A percentile compares a stretch with the other conserved stretches of the same genome.
phyloP scores from a whole-genome alignment of 768 basidiomycete genomes.

The Boletus pseudo-olivaceus region DNA sequence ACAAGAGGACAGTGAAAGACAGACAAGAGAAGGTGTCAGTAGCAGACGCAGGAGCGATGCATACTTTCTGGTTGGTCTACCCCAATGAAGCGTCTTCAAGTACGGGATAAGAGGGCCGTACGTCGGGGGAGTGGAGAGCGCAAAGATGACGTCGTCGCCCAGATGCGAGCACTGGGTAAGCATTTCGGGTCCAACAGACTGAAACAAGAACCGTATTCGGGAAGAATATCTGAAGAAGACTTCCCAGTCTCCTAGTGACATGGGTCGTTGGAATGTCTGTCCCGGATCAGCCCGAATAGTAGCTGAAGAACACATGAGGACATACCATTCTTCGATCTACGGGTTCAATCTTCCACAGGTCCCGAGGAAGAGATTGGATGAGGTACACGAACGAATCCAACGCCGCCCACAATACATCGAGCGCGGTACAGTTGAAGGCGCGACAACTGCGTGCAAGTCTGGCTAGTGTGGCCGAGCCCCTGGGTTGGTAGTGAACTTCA shows the following conservation, averaged over 20 bases:
- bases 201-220: constrained; percentile 16
- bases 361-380: constrained; percentile 25
- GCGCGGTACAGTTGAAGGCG: constrained; percentile 19
- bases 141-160: constrained; percentile 22
- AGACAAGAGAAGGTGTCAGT: constrained; percentile 20
- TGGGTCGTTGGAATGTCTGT: constrained; percentile 24
- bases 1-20: constrained; percentile 9
- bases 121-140: constrained; percentile 23
- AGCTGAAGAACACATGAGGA: background rate
- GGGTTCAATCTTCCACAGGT: constrained; percentile 23
- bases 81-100: constrained; percentile 22
- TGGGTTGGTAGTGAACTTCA: constrained; percentile 4
- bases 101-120: constrained; percentile 20
- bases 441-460: constrained; percentile 26
- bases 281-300: constrained; percentile 7
- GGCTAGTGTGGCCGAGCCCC: constrained; percentile 12
- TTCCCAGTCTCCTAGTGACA: constrained; percentile 28
- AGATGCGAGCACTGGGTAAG: constrained; percentile 1
- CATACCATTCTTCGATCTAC: constrained; percentile 10
- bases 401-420: constrained; percentile 24
- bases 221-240: constrained; percentile 26
- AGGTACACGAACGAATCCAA: constrained; percentile 22
- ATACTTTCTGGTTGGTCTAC: constrained; percentile 8
- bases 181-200: background rate
- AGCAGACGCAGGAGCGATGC: constrained; percentile 20